Evolutionary conservation across 2,329 filamentous ascomycete species (phyloP), one percentile per base, ranked within the genome.

Genomic region (Pestalotiopsis sp.): DNA sequence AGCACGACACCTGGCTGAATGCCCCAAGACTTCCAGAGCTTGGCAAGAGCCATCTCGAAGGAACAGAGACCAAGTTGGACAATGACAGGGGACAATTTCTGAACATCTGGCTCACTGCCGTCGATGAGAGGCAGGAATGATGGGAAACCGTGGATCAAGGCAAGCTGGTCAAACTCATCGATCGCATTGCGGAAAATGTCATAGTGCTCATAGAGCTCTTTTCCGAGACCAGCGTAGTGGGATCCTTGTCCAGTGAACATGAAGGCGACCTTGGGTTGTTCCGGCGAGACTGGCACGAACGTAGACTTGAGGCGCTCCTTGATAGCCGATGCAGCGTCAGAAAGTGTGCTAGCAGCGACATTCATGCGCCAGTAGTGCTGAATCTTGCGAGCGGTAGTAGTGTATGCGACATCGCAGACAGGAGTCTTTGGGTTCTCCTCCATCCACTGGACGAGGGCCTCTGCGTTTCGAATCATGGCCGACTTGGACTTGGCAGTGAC

Each of bases 351-450:
- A 0, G 80, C 84, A 3, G 81, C 76, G 57, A 86, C 81, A 56
- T 82, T 84, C 75, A 88, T 81, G 35, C 88, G 83, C 80, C 84
- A 86, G 72, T 84, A 81, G 76, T 89, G 85, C 70, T 91, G 89
- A 11, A 88, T 85, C 58, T 86, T 85, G 24, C 90, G 85, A 14
- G 91, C 91, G 4, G 90, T 92, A 0, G 88, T 89, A 1, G 89
- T 91, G 77, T 92, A 93, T 0, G 90, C 86, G 1, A 93, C 78
- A 68, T 88, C 81, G 1, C 85, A 81, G 14, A 91, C 75, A 0
- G 86, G 84, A 1, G 83, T 83, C 4, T 86, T 82, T 2, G 85
- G 82, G 55, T 85, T 81, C 55, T 78, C 72, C 30, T 85, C 83
- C 72, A 91, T 83, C 78, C 85, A 89, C 2, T 77, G 74, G 7